phyloP scores from a whole-genome alignment of 2,329 filamentous ascomycete species.

The Ophiostoma montium region DNA sequence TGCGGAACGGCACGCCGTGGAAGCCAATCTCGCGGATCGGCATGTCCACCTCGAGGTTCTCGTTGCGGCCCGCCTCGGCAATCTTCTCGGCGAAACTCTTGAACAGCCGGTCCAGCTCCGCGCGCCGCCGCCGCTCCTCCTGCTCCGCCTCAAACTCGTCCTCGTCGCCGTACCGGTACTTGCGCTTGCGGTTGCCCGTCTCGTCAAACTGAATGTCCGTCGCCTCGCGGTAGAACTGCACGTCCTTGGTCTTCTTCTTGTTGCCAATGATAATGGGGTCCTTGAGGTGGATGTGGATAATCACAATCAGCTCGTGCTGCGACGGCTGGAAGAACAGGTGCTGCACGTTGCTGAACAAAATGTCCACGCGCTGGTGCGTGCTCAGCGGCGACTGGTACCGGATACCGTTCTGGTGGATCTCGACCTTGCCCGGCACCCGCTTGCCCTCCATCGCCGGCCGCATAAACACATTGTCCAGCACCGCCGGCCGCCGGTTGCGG shows the following conservation, averaged over 20 bases:
- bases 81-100: slow-evolving; percentile 96
- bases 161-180: slow-evolving; percentile 94
- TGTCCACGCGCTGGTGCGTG: slow-evolving; percentile 72
- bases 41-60: slow-evolving; percentile 87
- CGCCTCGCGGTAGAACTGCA: slow-evolving; percentile 95
- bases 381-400: slow-evolving; percentile 76
- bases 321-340: slow-evolving; percentile 98
- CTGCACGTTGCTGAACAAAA: slow-evolving; percentile 96
- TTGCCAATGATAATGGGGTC: slow-evolving; percentile 97
- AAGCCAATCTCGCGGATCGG: slow-evolving; percentile 94
- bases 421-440: slow-evolving; percentile 85
- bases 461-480: slow-evolving; percentile 89
- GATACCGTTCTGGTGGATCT: slow-evolving; percentile 98
- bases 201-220: slow-evolving; percentile 98
- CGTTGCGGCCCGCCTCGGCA: slow-evolving; percentile 82
- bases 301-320: slow-evolving; percentile 88
- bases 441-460: slow-evolving; percentile 93
- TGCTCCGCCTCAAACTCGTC: slow-evolving; percentile 98
- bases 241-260: slow-evolving; percentile 94
- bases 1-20: slow-evolving; percentile 89
- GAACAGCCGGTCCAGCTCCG: slow-evolving; percentile 91
- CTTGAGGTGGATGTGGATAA: slow-evolving; percentile 95
- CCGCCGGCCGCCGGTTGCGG: slow-evolving; percentile 62
- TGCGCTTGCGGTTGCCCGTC: slow-evolving; percentile 93
- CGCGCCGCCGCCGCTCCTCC: slow-evolving; percentile 79